Base-by-base conservation (phyloP, 2,329 filamentous ascomycete genomes). In the Chrysoporthe cubensis region DNA sequence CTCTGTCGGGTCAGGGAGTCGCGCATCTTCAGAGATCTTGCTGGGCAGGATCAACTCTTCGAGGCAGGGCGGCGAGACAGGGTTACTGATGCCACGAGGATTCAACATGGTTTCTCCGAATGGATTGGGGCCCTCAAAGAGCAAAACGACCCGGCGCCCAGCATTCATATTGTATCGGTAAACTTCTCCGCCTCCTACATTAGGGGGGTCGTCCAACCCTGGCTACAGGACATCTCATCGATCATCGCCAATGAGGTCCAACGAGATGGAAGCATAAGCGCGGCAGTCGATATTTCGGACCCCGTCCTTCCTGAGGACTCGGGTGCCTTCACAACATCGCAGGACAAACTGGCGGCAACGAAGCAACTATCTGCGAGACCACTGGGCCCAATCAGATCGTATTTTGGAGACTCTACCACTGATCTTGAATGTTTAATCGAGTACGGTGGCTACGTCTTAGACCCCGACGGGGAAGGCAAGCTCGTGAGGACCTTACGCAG, bases 331-430 rank as follows among this genome's bases (percentile, higher is more conserved):
- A 43, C 62, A 21, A 64, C 64, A 11, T 66, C 62, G 8, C 16
- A 56, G 9, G 84, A 87, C 73, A 87, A 87, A 76, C 72, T 81
- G 21, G 74, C 77, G 13, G 82, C 78, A 2, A 72, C 66, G 26
- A 32, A 44, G 9, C 34, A 57, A 60, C 40, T 65, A 21, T 26
- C 85, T 67, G 65, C 74, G n/a, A 72, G 75, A 7, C 71, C 81
- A 56, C 68, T 72, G 43, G 69, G 58, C 43, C 70, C 73, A 4
- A 70, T 66, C 1, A 34, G 34, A 42, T 74, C 85, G n/a, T 88
- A 88, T 76, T 82, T 87, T 73, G 86, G 86, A 8, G 86, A 88
- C 73, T 87, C 86, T 40, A 80, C 80, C 1, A 88, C 86, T 1
- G 86, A 88, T 73, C 75, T 88, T 66, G 81, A 83, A 72, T 88